phyloP scores from a whole-genome alignment of 2,329 filamentous ascomycete genomes.

The Apiospora malaysiana region DNA sequence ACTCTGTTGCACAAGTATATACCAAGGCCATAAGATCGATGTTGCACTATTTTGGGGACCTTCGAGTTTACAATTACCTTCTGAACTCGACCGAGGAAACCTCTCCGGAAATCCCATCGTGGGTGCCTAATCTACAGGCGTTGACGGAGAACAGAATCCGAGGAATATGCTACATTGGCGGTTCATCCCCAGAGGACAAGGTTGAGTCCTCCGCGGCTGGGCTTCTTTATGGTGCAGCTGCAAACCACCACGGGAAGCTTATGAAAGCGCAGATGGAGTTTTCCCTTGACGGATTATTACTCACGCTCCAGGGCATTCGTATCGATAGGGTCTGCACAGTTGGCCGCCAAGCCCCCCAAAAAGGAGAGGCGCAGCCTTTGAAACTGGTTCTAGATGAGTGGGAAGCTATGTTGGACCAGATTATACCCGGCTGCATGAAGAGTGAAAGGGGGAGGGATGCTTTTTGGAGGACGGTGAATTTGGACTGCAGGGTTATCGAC shows the following conservation, averaged over 20 bases:
- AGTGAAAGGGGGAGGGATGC: not conserved
- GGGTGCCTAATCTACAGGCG: not conserved
- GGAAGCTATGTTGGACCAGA: not conserved
- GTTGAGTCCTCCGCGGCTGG: not conserved
- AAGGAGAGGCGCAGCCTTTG: not conserved
- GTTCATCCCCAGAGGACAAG: not conserved
- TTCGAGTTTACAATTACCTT: slow-evolving; percentile 1
- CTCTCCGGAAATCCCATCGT: not conserved
- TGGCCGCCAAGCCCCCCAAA: not conserved
- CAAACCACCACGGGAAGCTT: not conserved
- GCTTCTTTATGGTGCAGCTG: not conserved
- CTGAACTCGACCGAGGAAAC: not conserved
- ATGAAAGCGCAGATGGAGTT: slow-evolving; percentile 3
- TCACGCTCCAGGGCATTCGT: not conserved
- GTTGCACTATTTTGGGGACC: not conserved
- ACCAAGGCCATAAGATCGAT: not conserved
- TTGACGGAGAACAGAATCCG: not conserved
- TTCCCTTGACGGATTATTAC: not conserved
- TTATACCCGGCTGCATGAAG: not conserved
- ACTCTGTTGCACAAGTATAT: not conserved
- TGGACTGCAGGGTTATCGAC: not conserved
- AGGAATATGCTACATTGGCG: not conserved
- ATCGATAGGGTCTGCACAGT: not conserved
- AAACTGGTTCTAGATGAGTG: not conserved
- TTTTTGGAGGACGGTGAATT: not conserved